Base-by-base conservation (phyloP, 139 green algal species). In the Chlorella sp. region DNA sequence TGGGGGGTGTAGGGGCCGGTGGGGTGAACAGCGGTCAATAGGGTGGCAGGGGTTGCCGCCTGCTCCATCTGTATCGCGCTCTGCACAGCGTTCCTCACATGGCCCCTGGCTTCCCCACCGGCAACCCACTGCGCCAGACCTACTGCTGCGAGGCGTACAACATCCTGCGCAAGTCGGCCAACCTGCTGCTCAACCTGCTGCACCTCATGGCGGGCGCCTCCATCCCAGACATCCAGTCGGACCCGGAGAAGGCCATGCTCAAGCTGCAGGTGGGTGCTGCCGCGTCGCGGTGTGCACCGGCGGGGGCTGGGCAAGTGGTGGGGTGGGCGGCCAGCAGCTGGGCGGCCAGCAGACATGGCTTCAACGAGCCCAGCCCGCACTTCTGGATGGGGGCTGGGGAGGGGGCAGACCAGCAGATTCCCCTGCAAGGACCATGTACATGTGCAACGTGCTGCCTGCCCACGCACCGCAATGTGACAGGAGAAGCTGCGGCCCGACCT, bases 71-170 rank as follows among this genome's bases (percentile, higher is more conserved):
- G 22, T n/a, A n/a, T n/a, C n/a, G n/a, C n/a, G n/a, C n/a, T n/a
- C n/a, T n/a, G n/a, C n/a, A n/a, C n/a, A n/a, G n/a, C n/a, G n/a
- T n/a, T n/a, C 14, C 58, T 30, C 9, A 20, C 58, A 20, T 65
- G 16, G 22, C 58, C 58, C 58, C 58, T 22, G 16, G 22, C 58
- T 30, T 20, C 58, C 22, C 14, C 58, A 4, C 58, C 58, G 4
- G 58, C 58, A 4, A 24, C 4, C 56, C 56, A 65, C 22, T 4
- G 28, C n/a, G 60, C 28, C 88, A 92, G 75, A 95, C 91, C 84
- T 93, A 92, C 81, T 92, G 87, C 68, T 96, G 93, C 69, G 97
- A 99, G 92, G 97, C 97, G 24, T 99, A 98, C 93, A 99, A 99
- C 94, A 98, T 99, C 85, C 89, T 99, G 84, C 93, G 97, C 69